Base-by-base conservation (phyloP, 495 filamentous ascomycete species). In the Penicillium odoratum region DNA sequence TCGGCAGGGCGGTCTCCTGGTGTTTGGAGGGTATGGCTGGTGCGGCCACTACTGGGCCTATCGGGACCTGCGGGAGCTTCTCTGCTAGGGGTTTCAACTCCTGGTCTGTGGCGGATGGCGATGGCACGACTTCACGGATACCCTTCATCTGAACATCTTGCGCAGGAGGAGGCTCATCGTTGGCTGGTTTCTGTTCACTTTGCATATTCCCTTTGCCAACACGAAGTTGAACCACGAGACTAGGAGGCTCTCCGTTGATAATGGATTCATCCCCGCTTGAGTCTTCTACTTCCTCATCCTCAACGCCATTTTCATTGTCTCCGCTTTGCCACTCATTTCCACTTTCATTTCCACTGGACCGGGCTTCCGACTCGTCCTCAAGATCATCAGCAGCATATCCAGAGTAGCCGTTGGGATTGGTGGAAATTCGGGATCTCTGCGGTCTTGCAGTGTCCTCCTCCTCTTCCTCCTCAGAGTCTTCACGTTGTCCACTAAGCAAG, bases 301-400 rank as follows among this genome's bases (percentile, higher is more conserved):
- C 85, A 15, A 83, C 80, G 11, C 84, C 81, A 47, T 87, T 83
- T n/a, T 88, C 86, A 6, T 87, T 86, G 56, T 91, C 87, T 40
- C 88, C 88, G 28, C 84, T 87, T 61, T 83, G 70, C 83, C 83
- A 88, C 47, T 86, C 83, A 54, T 86, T 82, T 15, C 80, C 84
- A 56, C 81, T 85, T 28, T 86, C 84, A 51, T 85, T 81, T 16
- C 75, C 84, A 55, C 76, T 83, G 3, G 78, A 78, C 15, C 70
- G 67, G 5, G 76, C 80, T 49, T 87, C 85, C 34, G 81, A 85
- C 58, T 86, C 88, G 53, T 85, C 81, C 42, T 88, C 88, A 72
- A 85, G 85, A 47, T 85, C 79, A 55, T 88, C 81, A 26, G 79
- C 65, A 48, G 76, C 73, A 63, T 86, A 84, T 56, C 81, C 83